Base-by-base conservation (phyloP, 441 rosid species). In the Biscutella laevigata region DNA sequence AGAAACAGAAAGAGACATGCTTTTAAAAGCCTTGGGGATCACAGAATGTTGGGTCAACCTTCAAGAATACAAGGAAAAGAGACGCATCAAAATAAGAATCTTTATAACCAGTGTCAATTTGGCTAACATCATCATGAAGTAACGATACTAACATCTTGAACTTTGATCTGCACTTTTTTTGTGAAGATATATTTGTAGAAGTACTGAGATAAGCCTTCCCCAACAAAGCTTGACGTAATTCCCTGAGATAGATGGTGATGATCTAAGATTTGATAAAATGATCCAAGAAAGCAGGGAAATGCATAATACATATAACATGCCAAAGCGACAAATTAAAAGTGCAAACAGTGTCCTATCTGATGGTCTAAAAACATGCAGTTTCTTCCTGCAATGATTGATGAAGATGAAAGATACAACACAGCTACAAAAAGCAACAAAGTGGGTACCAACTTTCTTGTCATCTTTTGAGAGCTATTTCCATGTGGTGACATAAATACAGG, bases 391-490 rank as follows among this genome's bases (percentile, higher is more conserved):
- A 54, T 55, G 60, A 54, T 58, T 63, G 58, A 66, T 63, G 66
- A 36, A 66, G 53, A 45, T 75, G 67, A 76, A 83, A 71, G 61
- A 67, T 57, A 72, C 44, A 39, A 12, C 41, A 46, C 10, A 44
- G 6, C n/a, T 25, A 36, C 34, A 35, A 62, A 53, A 57, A 41
- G 26, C 5, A 30, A 38, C 20, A 61, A 52, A n/a, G 41, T 34
- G n/a, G 71, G 52, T 64, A 67, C 69, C 55, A 38, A 71, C 75
- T 67, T 63, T 53, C 61, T 60, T 47, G 75, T 72, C 36, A 69
- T 80, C 62, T 77, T 77, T 76, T 62, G 64, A 45, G 76, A 78
- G 55, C 53, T 61, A 64, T 61, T 80, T 54, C 71, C 78, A 61
- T 45, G 78, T 20, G 76, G 36, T 38, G 77, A 73, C 42, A 46